Evolutionary conservation across 495 filamentous ascomycete genomes (phyloP).

Genomic region (Parachaetomium inaequale): DNA sequence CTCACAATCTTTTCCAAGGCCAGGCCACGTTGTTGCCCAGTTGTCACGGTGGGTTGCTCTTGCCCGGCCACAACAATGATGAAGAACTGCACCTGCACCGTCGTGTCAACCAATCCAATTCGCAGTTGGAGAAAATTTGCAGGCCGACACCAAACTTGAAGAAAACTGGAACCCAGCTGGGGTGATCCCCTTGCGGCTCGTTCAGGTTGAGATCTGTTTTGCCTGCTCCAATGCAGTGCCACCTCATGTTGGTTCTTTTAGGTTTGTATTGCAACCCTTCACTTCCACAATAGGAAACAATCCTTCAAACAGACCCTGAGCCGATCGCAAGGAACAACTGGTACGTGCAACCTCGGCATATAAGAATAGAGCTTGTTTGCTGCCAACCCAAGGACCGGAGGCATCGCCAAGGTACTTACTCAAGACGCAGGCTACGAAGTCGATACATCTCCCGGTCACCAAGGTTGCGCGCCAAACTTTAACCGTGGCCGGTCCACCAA

Average conservation of each 20-base stretch:
- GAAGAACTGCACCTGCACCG: neutral
- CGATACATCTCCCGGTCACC: neutral
- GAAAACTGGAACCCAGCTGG: neutral
- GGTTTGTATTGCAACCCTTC: constrained; percentile 10
- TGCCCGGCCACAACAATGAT: neutral
- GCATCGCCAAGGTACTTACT: neutral
- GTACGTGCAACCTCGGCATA: constrained; percentile 14
- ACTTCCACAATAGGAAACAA: neutral
- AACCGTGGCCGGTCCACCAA: neutral
- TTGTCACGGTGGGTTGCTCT: neutral
- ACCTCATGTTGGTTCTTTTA: neutral
- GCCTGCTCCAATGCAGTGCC: neutral
- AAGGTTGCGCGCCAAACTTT: neutral
- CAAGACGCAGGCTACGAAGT: constrained; percentile 1
- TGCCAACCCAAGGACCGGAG: neutral
- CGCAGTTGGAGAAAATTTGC: neutral
- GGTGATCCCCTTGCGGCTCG: neutral
- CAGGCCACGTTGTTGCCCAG: neutral
- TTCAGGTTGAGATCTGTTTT: neutral
- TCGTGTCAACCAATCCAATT: neutral
- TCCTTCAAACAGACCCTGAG: constrained; percentile 5
- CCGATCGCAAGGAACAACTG: constrained; percentile 4
- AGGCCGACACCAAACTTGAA: neutral
- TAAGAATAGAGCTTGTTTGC: neutral
- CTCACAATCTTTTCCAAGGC: neutral